These are phyloP conservation scores for Phycomyces nitens DNA, from an alignment of 192 early-diverging fungal genomes.

Conservation along the genomic window DNA sequence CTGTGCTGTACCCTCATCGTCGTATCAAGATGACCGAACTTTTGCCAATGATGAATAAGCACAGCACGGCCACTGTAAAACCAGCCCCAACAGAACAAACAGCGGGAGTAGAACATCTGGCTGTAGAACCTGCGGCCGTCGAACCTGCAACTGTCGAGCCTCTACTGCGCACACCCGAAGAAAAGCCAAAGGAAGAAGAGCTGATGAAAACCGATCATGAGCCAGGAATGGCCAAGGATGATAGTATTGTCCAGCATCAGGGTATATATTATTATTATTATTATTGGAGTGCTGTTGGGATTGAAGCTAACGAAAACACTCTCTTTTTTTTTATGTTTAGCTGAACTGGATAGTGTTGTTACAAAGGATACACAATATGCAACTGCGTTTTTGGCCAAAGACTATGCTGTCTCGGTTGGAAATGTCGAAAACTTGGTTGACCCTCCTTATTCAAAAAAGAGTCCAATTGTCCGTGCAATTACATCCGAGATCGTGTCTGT, in stretches of 20 bases:
- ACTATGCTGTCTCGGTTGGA: constrained; percentile 75
- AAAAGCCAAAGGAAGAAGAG: not conserved
- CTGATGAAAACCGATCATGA: not conserved
- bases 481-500: constrained; percentile 94
- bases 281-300: too few species aligned
- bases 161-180: not conserved
- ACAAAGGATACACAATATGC: constrained; percentile 31
- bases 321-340: not conserved
- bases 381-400: constrained; percentile 49
- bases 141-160: too few species aligned
- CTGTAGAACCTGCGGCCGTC: not conserved
- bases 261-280: too few species aligned
- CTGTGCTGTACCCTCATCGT: constrained; percentile 94
- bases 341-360: not conserved
- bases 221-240: too few species aligned
- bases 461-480: constrained; percentile 83
- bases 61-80: constrained; percentile 19
- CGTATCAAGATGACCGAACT: constrained; percentile 79
- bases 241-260: too few species aligned
- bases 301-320: too few species aligned
- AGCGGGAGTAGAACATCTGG: not conserved
- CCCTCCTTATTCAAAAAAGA: constrained; percentile 80
- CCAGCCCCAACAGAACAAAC: not conserved
- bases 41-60: constrained; percentile 38
- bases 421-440: constrained; percentile 89